A percentile compares a stretch with the other conserved stretches of the same genome.
phyloP scores from a whole-genome alignment of 371 early-diverging fungal genomes.

The Lichtheimia ramosa region DNA sequence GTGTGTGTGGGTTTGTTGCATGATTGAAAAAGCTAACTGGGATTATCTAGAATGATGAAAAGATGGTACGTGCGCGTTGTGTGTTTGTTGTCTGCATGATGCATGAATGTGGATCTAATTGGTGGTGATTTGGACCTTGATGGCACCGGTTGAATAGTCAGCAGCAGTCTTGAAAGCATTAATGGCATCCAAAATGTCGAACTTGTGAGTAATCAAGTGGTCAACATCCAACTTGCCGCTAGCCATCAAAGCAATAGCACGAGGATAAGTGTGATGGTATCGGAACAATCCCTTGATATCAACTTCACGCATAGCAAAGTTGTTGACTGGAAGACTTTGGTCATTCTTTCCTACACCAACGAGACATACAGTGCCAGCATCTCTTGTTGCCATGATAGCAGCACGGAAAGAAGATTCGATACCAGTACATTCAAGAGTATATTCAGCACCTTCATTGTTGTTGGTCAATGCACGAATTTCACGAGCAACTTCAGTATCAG shows the following conservation, averaged over 20 bases:
- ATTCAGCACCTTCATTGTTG: slow-evolving; percentile 27
- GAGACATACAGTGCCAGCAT: slow-evolving; percentile 37
- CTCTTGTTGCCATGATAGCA: slow-evolving; percentile 25
- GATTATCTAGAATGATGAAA: neutral
- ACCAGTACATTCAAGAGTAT: slow-evolving; percentile 44
- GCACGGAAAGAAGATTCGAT: slow-evolving; percentile 46
- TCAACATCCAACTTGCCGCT: slow-evolving; percentile 37
- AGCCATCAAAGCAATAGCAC: slow-evolving; percentile 37
- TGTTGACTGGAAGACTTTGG: slow-evolving; percentile 43
- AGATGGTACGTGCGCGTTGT: neutral
- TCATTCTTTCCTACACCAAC: slow-evolving; percentile 51
- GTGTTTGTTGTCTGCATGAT: neutral
- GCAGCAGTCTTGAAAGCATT: slow-evolving; percentile 42
- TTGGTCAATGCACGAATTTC: slow-evolving; percentile 22
- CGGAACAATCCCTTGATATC: slow-evolving; percentile 44
- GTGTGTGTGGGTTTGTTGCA: neutral
- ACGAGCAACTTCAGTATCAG: slow-evolving; percentile 19
- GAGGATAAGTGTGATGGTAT: slow-evolving; percentile 47
- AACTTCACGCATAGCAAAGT: slow-evolving; percentile 52
- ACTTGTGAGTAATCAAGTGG: slow-evolving; percentile 39
- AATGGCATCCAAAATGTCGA: slow-evolving; percentile 39
- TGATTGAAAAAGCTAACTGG: neutral
- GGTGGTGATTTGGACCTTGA: slow-evolving; percentile 47
- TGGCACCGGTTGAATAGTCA: slow-evolving; percentile 36
- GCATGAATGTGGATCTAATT: slow-evolving; percentile 12